Evolutionary conservation across 345 rosid genomes (phyloP), one percentile per base, ranked within the genome.

Genomic region (Dipteronia dyeriana): DNA sequence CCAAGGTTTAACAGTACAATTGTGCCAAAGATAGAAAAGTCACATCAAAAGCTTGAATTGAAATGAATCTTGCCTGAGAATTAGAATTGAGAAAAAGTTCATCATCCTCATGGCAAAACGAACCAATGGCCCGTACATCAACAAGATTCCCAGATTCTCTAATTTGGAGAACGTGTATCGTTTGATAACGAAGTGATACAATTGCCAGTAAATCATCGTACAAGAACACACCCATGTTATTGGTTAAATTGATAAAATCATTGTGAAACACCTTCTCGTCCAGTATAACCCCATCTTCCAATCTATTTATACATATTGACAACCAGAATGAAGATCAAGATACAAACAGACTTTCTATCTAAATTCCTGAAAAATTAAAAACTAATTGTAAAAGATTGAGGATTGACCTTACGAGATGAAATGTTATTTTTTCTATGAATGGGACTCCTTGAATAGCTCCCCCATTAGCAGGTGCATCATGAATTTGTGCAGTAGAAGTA

Each of bases 201-300:
- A 96, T 85, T 16, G 99, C 97, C 70, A 96, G 84, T 61, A 94
- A 87, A 86, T 96, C 98, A 82, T 96, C 98, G 56, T 92, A 96
- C 66, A 96, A 82, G 87, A 90, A 93, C 75, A 84, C 97, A n/a
- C 97, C 98, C 89, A 87, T 83, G 66, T 94, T 91, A 80, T 94
- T 86, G 76, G 87, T 84, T 79, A 94, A 80, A 79, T 92, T 89
- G 69, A 96, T 89, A 80, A 85, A 94, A 83, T 96, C 99, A 78
- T 96, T 89, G 78, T 60, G 86, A 79, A 96, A 92, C 56, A 88
- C 95, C 87, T 91, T 94, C 82, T 92, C 93, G 78, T 94, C 99
- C 73, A 96, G 82, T 43, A 85, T 71, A 68, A 85, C 86, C 68
- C 99, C 99, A 79, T 96, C 92, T 86, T 91, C 94, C 87, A 96